Evolutionary conservation across 139 green algal species (phyloP).

Genomic region (Chlamydomonas sphaeroides): DNA sequence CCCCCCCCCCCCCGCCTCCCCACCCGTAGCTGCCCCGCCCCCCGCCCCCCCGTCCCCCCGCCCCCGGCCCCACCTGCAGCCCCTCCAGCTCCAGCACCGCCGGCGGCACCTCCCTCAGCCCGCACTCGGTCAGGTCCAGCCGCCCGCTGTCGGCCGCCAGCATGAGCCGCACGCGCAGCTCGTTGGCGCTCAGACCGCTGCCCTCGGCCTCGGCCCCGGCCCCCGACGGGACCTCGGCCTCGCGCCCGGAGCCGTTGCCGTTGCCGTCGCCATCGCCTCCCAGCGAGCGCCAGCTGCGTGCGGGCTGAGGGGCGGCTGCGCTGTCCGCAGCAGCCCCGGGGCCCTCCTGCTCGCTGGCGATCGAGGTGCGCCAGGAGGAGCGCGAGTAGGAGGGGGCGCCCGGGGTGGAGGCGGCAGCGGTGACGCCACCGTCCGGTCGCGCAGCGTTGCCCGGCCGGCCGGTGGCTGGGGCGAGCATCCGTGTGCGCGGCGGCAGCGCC

Average conservation of each 20-base stretch:
- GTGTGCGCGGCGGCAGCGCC: too few relatives aligned
- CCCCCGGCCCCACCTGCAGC: constrained; percentile 14
- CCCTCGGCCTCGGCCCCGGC: not conserved
- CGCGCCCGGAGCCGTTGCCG: too few relatives aligned
- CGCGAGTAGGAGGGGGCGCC: not conserved
- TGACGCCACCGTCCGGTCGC: too few relatives aligned
- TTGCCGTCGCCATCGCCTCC: too few relatives aligned
- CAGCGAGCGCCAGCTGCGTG: too few relatives aligned
- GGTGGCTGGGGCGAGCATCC: too few relatives aligned
- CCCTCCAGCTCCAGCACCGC: constrained; percentile 35
- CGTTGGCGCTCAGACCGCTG: not conserved
- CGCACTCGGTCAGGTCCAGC: constrained; percentile 80
- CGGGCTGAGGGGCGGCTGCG: too few relatives aligned
- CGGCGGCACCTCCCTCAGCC: constrained; percentile 33
- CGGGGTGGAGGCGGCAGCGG: not conserved
- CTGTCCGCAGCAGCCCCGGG: too few relatives aligned
- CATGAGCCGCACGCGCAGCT: constrained; percentile 4
- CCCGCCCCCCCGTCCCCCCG: not conserved
- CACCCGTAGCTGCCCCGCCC: constrained; percentile 12
- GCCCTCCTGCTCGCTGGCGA: not conserved
- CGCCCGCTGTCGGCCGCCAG: constrained; percentile 10
- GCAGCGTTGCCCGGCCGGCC: too few relatives aligned
- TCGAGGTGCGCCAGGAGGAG: constrained; percentile 19
- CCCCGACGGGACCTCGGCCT: too few relatives aligned
- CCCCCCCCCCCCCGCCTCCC: not conserved